Evolutionary conservation across 805 yeast species (phyloP).

Genomic region (Kluyveromyces wickerhamii): DNA sequence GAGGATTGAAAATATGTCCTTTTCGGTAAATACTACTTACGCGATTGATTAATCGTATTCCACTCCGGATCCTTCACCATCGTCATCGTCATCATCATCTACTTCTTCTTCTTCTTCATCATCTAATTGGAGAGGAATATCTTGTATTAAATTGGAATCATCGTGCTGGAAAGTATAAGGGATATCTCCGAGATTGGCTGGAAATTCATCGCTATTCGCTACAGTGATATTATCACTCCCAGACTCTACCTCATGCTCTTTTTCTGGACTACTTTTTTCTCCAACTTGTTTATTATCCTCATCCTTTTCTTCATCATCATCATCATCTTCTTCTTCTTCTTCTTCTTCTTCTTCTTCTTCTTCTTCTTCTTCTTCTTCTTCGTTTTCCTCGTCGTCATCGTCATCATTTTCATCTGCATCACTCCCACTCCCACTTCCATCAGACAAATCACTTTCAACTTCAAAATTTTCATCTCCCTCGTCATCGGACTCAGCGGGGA

Average conservation of each 20-base stretch:
- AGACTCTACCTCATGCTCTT: conserved; percentile 26
- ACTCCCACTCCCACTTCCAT: conserved; percentile 21
- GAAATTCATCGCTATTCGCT: too few relatives aligned
- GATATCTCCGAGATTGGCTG: too few relatives aligned
- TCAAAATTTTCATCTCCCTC: conserved; percentile 29
- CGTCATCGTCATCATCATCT: conserved; percentile 26
- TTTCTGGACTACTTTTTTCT: conserved; percentile 31
- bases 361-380: conserved; percentile 16
- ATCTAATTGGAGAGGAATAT: conserved; percentile 23
- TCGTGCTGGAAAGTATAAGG: too few relatives aligned
- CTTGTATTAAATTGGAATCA: conserved; percentile 11
- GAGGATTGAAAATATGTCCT: conserved; percentile 30
- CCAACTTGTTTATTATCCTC: conserved; percentile 24
- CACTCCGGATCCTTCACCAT: conserved; percentile 32
- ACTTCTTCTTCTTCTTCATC: conserved; percentile 11
- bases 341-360: conserved; percentile 13
- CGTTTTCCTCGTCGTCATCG: conserved; percentile 13
- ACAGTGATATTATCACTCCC: too few relatives aligned
- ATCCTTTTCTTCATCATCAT: conserved; percentile 20
- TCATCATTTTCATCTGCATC: conserved; percentile 14
- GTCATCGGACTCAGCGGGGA: conserved; percentile 26
- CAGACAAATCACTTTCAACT: conserved; percentile 24
- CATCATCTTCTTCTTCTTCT: conserved; percentile 28
- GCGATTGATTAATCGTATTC: conserved; percentile 25
- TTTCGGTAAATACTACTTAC: conserved; percentile 10